Evolutionary conservation across 2,329 filamentous ascomycete genomes (phyloP).

Genomic region (Huntiella decipiens): DNA sequence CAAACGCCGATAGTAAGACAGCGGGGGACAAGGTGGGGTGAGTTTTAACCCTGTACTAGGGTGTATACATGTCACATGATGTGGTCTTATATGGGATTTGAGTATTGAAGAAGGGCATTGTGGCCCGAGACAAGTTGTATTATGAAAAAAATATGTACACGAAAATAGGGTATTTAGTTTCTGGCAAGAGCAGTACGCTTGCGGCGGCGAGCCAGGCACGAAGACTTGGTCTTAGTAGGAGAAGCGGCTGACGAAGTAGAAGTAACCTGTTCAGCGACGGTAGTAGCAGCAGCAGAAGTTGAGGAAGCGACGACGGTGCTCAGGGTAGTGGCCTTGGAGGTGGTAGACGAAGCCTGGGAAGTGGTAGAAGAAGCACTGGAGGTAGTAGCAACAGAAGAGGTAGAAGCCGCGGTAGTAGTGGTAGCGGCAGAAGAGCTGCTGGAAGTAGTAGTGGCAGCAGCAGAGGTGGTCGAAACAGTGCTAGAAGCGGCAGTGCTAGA

Average conservation of each 20-base stretch:
- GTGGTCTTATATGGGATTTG: no score
- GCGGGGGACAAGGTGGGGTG: no score
- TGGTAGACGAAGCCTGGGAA: not conserved
- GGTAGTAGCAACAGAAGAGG: not conserved
- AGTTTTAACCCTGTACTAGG: no score
- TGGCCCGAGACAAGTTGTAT: no score
- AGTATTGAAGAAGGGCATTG: no score
- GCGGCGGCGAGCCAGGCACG: slow-evolving; percentile 6
- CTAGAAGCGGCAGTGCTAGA: not conserved
- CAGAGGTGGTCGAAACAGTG: not conserved
- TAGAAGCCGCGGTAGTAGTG: not conserved
- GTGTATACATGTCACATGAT: no score
- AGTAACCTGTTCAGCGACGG: not conserved
- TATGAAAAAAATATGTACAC: no score
- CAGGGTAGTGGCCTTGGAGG: slow-evolving; percentile 4
- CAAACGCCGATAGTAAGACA: no score
- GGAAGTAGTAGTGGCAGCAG: slow-evolving; percentile 1
- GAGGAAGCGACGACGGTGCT: slow-evolving; percentile 2
- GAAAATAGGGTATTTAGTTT: no score
- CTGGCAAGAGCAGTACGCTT: not conserved
- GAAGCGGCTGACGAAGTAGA: not conserved
- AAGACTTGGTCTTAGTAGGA: not conserved
- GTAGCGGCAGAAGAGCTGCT: not conserved
- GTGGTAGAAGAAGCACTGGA: not conserved
- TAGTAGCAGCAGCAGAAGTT: slow-evolving; percentile 1